Percentiles rank a stretch among this genome's conserved stretches.
phyloP scores from a whole-genome alignment of 192 early-diverging fungal species.

The Helicostylum pulchrum region DNA sequence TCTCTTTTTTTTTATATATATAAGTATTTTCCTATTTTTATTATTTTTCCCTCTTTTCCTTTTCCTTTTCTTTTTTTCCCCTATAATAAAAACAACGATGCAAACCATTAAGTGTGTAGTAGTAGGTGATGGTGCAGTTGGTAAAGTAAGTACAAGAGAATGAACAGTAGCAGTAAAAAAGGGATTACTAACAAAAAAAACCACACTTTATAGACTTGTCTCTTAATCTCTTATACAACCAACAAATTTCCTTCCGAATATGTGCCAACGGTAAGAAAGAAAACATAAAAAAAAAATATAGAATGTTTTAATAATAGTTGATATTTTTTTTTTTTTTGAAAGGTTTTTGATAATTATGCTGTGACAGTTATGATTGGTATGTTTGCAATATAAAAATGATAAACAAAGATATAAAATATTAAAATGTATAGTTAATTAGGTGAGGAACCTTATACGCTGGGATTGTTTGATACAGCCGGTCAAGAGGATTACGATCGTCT shows the following conservation, averaged over 20 bases:
- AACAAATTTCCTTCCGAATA: constrained; percentile 97
- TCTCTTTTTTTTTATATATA: too few relatives aligned
- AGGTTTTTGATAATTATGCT: constrained; percentile 98
- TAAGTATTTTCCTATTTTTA: constrained; percentile 3
- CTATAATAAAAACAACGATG: constrained; percentile 39
- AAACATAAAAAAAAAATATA: not conserved
- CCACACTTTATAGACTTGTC: constrained; percentile 70
- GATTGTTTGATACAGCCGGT: constrained; percentile 94
- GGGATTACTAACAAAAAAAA: not conserved
- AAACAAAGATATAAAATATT: not conserved
- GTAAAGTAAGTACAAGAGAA: constrained; percentile 50
- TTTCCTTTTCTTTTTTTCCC: constrained; percentile 4
- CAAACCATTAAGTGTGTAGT: constrained; percentile 84
- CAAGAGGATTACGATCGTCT: constrained; percentile 96
- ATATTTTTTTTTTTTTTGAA: constrained; percentile 12
- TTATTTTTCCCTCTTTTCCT: constrained; percentile 8
- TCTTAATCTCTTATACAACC: constrained; percentile 94
- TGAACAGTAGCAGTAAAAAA: not conserved
- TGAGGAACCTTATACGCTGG: constrained; percentile 92
- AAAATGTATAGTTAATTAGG: constrained; percentile 12
- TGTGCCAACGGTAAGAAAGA: constrained; percentile 81
- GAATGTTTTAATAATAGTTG: not conserved
- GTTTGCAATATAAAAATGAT: not conserved
- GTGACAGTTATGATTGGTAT: constrained; percentile 97
- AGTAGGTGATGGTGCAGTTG: constrained; percentile 75